Percentiles rank a stretch among this genome's conserved stretches.
Conservation (phyloP, 2,329 filamentous ascomycete genomes). For the Fusarium sp. region DNA sequence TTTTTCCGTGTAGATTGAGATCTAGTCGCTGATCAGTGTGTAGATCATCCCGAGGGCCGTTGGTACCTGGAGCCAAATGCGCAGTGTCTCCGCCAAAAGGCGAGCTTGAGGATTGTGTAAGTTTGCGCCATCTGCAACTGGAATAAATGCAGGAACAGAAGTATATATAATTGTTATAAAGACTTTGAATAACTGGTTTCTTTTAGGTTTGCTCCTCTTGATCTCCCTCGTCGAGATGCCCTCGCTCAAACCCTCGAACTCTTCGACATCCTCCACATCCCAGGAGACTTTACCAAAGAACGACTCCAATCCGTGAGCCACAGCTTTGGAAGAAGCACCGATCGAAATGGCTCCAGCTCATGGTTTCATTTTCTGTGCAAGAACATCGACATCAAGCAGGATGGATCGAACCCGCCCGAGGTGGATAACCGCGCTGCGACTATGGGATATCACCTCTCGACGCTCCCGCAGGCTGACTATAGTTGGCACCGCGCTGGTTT, state of each 20-base stretch:
- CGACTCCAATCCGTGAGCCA: conserved; percentile 48
- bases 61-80: conserved; percentile 43
- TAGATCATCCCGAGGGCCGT: conserved; percentile 41
- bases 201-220: conserved; percentile 45
- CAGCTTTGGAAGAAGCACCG: conserved; percentile 48
- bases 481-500: conserved; percentile 46
- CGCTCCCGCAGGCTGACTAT: conserved; percentile 46
- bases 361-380: conserved; percentile 55
- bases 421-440: conserved; percentile 43
- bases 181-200: conserved; percentile 4
- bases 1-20: rapidly evolving
- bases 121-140: conserved; percentile 14
- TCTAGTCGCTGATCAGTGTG: conserved; percentile 12
- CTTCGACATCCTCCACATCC: conserved; percentile 47
- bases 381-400: conserved; percentile 43
- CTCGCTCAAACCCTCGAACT: conserved; percentile 43
- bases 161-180: not conserved
- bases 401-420: conserved; percentile 31
- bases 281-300: conserved; percentile 49
- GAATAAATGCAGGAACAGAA: not conserved
- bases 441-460: conserved; percentile 41
- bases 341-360: conserved; percentile 39
- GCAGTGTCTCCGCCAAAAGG: conserved; percentile 37
- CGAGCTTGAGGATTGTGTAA: conserved; percentile 48
- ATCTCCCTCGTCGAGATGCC: conserved; percentile 41